A percentile compares a stretch with the other conserved stretches of the same genome.
Evolutionary conservation across 345 rosid genomes (phyloP).

Genomic region (Populus alba): DNA sequence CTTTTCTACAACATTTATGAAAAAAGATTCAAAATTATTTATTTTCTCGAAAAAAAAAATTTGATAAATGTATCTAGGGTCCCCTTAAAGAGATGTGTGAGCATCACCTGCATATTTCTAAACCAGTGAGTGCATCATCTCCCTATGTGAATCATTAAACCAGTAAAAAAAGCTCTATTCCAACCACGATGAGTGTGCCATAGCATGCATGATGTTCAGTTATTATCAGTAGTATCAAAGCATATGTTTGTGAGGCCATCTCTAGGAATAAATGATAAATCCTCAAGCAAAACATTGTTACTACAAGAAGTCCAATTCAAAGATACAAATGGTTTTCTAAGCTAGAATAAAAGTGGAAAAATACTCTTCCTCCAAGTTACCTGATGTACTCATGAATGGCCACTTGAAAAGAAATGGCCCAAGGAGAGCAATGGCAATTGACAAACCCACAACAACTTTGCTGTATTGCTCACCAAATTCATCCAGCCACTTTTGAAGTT

Average conservation of each 20-base stretch:
- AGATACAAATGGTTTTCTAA: neutral
- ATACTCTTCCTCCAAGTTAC: constrained; percentile 35
- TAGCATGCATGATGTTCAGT: neutral
- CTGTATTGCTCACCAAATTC: constrained; percentile 93
- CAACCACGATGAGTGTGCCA: neutral
- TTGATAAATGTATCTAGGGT: neutral
- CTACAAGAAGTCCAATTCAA: neutral
- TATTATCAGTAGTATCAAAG: neutral
- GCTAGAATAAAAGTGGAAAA: neutral
- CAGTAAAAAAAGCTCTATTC: neutral
- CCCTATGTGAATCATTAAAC: neutral
- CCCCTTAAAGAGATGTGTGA: neutral
- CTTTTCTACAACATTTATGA: neutral
- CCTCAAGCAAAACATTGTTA: neutral
- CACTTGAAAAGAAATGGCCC: constrained; percentile 94
- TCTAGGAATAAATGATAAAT: neutral
- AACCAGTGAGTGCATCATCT: neutral
- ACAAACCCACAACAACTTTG: constrained; percentile 82
- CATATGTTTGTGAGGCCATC: neutral
- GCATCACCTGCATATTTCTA: neutral
- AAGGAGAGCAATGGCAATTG: constrained; percentile 66
- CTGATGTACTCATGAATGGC: constrained; percentile 84
- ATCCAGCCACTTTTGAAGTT: constrained; percentile 95
- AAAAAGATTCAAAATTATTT: too few relatives aligned
- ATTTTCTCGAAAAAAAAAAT: neutral